Evolutionary conservation across 78 protist genomes (phyloP).

Genomic region (Dictyostelium intermedium): DNA sequence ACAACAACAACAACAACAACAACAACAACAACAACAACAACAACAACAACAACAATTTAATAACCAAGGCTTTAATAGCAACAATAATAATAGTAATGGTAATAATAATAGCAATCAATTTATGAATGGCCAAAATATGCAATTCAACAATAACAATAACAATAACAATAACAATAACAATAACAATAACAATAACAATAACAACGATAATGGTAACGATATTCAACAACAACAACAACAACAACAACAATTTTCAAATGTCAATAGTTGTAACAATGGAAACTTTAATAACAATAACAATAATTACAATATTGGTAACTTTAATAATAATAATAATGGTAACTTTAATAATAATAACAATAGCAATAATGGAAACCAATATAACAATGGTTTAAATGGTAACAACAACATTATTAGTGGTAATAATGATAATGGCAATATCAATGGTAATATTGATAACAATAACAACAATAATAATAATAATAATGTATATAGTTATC

Average conservation of each 20-base stretch:
- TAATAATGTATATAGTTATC: not conserved
- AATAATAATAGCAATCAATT: not conserved
- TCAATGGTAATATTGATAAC: not conserved
- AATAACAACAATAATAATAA: not conserved
- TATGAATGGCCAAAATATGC: not conserved
- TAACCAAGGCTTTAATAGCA: too few species aligned
- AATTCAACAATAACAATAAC: not conserved
- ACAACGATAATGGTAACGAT: not conserved
- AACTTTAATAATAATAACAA: not conserved
- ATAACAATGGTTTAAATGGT: not conserved
- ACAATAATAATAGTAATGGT: not conserved
- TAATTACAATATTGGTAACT: not conserved
- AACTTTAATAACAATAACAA: not conserved
- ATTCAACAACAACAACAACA: not conserved
- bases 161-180: not conserved
- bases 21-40: too few species aligned
- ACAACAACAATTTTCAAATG: not conserved
- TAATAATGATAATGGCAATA: not conserved
- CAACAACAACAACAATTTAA: too few species aligned
- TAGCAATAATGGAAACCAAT: not conserved
- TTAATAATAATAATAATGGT: not conserved
- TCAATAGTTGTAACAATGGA: not conserved
- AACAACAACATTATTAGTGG: not conserved
- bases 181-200: not conserved
- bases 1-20: not conserved